phyloP scores from a whole-genome alignment of 1,284 basidiomycete species.

The Fistulinella cinereoalba region DNA sequence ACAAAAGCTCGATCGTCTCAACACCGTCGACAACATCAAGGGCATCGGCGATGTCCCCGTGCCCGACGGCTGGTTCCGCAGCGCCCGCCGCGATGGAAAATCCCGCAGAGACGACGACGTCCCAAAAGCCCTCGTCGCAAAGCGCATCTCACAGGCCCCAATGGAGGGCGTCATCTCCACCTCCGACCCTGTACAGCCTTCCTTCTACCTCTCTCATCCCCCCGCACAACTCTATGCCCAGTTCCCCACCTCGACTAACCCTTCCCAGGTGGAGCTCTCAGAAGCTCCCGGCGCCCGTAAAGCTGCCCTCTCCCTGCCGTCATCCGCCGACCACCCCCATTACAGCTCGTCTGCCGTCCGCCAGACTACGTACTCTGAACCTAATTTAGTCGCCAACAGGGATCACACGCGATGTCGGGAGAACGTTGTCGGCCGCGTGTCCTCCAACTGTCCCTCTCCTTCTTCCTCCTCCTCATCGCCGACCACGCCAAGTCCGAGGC shows the following conservation, averaged over 20 bases:
- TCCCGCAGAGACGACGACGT: slow-evolving; percentile 53
- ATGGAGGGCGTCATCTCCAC: slow-evolving; percentile 31
- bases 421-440: slow-evolving; percentile 1
- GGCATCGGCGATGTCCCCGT: slow-evolving; percentile 61
- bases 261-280: slow-evolving; percentile 25
- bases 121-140: slow-evolving; percentile 35
- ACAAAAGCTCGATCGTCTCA: slow-evolving; percentile 61
- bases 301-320: slow-evolving; percentile 31
- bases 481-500: slow-evolving; percentile 33
- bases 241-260: slow-evolving; percentile 32
- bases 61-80: slow-evolving; percentile 73
- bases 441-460: slow-evolving; percentile 26
- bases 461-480: slow-evolving; percentile 30
- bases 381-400: slow-evolving; percentile 22
- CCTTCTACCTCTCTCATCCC: slow-evolving; percentile 27
- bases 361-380: slow-evolving; percentile 36
- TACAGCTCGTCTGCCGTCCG: slow-evolving; percentile 21
- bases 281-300: slow-evolving; percentile 25
- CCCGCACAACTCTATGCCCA: slow-evolving; percentile 28
- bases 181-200: slow-evolving; percentile 19
- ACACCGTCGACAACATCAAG: slow-evolving; percentile 63
- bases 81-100: slow-evolving; percentile 63
- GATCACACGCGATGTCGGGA: slow-evolving; percentile 25
- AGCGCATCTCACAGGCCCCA: slow-evolving; percentile 34
- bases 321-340: slow-evolving; percentile 25